Percentiles rank a stretch among this genome's conserved stretches.
Evolutionary conservation across 2,329 filamentous ascomycete genomes (phyloP).

Genomic region (Pestalotiopsis sp.): DNA sequence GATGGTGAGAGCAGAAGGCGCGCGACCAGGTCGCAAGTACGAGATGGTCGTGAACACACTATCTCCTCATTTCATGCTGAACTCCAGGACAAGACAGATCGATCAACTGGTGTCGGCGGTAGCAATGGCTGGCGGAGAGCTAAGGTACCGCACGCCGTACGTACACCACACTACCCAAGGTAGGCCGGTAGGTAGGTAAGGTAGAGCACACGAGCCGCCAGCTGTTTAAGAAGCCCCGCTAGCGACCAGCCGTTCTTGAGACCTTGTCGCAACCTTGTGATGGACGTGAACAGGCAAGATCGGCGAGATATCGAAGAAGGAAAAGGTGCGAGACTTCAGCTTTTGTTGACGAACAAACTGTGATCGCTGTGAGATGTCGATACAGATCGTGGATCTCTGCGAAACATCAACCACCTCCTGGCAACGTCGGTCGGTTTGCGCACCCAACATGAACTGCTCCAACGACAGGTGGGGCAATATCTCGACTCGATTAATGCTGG

Average conservation of each 20-base stretch:
- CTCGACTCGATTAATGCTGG: neutral
- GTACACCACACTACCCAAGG: constrained; percentile 1
- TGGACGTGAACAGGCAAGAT: neutral
- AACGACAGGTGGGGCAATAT: neutral
- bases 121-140: neutral
- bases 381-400: neutral
- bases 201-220: neutral
- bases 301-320: neutral
- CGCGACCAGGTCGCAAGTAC: constrained; percentile 23
- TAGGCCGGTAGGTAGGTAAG: too few species aligned
- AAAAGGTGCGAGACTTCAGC: neutral
- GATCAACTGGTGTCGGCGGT: neutral
- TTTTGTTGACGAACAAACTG: neutral
- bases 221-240: neutral
- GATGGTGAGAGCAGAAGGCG: constrained; percentile 32
- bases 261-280: neutral
- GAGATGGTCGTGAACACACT: constrained; percentile 23
- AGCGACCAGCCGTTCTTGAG: neutral
- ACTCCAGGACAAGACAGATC: neutral
- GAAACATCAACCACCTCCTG: neutral
- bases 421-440: neutral
- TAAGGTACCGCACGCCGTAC: neutral
- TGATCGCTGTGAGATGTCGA: neutral
- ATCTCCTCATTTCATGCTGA: constrained; percentile 10
- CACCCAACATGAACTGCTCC: neutral